A percentile compares a stretch with the other conserved stretches of the same genome.
Conservation (phyloP, 257 asterid genomes). For the Ilex aquifolium region DNA sequence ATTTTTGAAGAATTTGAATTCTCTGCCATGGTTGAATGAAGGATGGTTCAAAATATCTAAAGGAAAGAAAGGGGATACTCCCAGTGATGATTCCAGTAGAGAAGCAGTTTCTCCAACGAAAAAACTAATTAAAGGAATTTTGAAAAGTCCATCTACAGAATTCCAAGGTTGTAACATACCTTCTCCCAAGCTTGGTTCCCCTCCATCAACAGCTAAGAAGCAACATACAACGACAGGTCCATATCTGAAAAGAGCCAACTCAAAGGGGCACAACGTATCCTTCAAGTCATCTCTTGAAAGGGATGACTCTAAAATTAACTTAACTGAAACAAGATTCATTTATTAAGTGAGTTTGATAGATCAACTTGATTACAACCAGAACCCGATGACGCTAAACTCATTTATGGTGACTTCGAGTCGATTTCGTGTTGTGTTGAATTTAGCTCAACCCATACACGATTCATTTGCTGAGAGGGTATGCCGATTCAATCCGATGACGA, state of each 20-base stretch:
- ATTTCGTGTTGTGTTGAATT: too few relatives aligned
- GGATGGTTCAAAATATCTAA: constrained; percentile 60
- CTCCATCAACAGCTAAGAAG: constrained; percentile 19
- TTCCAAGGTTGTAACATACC: constrained; percentile 18
- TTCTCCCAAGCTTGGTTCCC: constrained; percentile 12
- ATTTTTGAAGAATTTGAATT: constrained; percentile 50
- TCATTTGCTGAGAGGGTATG: too few relatives aligned
- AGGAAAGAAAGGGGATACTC: constrained; percentile 24
- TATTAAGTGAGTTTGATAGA: too few relatives aligned
- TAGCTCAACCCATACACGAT: too few relatives aligned
- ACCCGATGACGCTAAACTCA: too few relatives aligned
- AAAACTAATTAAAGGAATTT: constrained; percentile 53
- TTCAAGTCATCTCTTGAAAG: constrained; percentile 10
- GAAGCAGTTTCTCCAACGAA: constrained; percentile 4
- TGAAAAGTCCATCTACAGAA: constrained; percentile 40
- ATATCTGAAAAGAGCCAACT: constrained; percentile 50
- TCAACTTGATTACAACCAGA: too few relatives aligned
- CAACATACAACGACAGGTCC: background rate
- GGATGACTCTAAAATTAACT: constrained; percentile 5
- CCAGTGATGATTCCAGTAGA: constrained; percentile 17
- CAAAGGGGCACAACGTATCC: constrained; percentile 63
- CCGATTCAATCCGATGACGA: too few relatives aligned
- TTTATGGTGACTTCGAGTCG: too few relatives aligned
- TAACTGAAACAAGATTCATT: too few relatives aligned
- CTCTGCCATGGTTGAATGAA: constrained; percentile 45